Base-by-base conservation (phyloP, 306 rosid species). In the Citrullus mucosospermus region DNA sequence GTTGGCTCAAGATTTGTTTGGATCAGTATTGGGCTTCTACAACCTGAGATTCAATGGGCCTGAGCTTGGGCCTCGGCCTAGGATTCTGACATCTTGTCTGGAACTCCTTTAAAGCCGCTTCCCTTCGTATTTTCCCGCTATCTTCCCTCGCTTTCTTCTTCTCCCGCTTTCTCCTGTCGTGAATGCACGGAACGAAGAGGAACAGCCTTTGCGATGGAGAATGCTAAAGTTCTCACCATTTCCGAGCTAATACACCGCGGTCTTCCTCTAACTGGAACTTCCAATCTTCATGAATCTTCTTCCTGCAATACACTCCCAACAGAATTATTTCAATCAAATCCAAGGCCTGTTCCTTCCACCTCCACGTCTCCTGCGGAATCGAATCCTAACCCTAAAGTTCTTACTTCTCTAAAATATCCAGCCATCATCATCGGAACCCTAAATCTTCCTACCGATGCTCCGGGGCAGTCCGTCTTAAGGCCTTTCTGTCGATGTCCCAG, bases 391-490 rank as follows among this genome's bases (percentile, higher is more conserved):
- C 75, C 89, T 53, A 78, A 81, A 79, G 68, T 93, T 62, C 88
- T 93, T 63, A 63, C 86, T 36, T 55, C 87, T 81, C 87, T 88
- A 0, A 79, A 80, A 59, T 48, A 70, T n/a, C 87, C 89, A 1
- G 63, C 92, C 71, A 38, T 80, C 81, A 7, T 93, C 84, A 17
- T 84, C 36, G 97, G 97, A 83, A 88, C 86, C 83, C 75, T 92
- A 77, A 62, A 78, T 54, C 88, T 88, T 39, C 92, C 96, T 14
- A 3, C 38, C 25, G 76, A 34, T 63, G 61, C 20, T 28, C 20
- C 41, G 12, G 3, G 41, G 36, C 25, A 69, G 10, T 56, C 86
- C 71, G 46, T 80, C 59, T 44, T 73, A 46, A 74, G 65, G 22
- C 30, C 82, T 39, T 54, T 56, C 46, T 48, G 59, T 78, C 69